Evolutionary conservation across 148 eudicot species (phyloP), one percentile per base, ranked within the genome.

Genomic region (Selenicereus undatus): DNA sequence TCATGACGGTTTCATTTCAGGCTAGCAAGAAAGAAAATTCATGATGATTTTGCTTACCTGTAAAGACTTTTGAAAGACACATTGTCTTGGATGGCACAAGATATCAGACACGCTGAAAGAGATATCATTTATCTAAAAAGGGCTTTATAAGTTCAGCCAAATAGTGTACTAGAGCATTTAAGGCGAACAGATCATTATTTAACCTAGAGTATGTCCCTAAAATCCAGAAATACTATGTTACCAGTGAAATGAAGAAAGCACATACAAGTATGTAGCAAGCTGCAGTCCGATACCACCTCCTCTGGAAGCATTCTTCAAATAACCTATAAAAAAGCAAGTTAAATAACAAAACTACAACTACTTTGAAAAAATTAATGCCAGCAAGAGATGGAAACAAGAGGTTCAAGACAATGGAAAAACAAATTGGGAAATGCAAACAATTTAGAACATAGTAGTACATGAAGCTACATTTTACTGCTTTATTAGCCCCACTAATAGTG

Each of bases 201-300:
- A 11, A 48, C 14, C 1, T 12, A 64, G 60, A 78, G 39, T 24
- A 29, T 51, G 21, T 12, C 54, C 50, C 39, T 51, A 22, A 24
- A 27, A 71, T 9, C 18, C 22, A 80, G 43, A 74, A 3, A 43
- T 73, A n/a, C 18, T 3, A 71, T 3, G 24, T 5, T 66, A 45
- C 64, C 45, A 77, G 73, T 60, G 52, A 86, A 73, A 73, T 42
- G 72, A 77, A 56, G 22, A 70, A 24, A 70, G 71, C 66, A 89
- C 92, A 90, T 85, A 95, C 98, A 69, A 95, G 97, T 79, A 95
- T 93, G 83, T 95, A 95, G 91, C 98, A 93, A 52, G 94, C 98
- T 66, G 98, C 98, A 76, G 97, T 95, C 27, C 96, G 93, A 80
- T 93, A 95, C 99, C 99, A 95, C 86, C 97, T 91, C 78, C 89